These are phyloP conservation scores for Penicillium dipodomyicola DNA, from an alignment of 495 filamentous ascomycete genomes.

Conservation along the genomic window DNA sequence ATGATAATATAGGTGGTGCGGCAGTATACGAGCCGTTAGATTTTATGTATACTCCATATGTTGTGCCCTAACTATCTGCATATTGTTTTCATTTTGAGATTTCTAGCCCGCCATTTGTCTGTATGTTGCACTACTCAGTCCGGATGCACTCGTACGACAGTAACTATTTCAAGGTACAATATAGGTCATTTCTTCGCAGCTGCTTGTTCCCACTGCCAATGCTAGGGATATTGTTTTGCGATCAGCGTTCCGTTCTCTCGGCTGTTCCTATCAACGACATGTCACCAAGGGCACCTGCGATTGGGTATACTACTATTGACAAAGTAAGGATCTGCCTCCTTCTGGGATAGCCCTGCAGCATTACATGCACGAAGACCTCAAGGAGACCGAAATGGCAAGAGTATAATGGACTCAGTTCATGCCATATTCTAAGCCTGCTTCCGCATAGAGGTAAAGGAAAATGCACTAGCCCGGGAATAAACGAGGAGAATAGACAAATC, in stretches of 20 bases:
- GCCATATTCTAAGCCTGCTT: not conserved
- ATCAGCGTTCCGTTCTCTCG: no score
- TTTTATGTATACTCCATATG: not conserved
- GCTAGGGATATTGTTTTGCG: not conserved
- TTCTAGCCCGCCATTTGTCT: no score
- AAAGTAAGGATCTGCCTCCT: no score
- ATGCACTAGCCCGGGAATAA: not conserved
- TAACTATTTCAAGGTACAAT: no score
- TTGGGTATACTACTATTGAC: no score
- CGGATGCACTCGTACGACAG: no score
- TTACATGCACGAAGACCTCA: not conserved
- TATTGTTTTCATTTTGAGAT: not conserved
- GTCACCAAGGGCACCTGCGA: no score
- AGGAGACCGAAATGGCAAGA: not conserved
- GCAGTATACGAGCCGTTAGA: constrained; percentile 11
- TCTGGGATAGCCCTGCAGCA: not conserved
- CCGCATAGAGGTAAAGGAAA: not conserved
- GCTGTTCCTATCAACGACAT: no score
- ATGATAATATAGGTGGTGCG: not conserved
- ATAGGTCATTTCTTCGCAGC: no score
- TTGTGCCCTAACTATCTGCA: not conserved
- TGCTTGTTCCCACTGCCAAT: no score
- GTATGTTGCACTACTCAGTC: no score
- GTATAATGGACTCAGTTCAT: not conserved
- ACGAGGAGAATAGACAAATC: not conserved